phyloP scores from a whole-genome alignment of 371 early-diverging fungal species.

The Saksenaea vasiformis region DNA sequence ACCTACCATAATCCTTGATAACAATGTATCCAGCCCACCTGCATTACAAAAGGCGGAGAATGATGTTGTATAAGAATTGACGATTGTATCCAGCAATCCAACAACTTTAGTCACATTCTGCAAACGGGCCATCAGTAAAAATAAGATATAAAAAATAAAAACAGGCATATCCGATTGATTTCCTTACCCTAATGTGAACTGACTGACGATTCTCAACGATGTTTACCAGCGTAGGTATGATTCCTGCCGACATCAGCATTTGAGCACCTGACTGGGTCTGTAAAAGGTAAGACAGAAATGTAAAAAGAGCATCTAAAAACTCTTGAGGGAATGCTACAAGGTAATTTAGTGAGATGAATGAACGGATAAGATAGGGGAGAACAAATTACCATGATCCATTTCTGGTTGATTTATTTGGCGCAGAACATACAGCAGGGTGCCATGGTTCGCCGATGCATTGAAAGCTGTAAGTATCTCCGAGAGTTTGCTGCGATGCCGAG shows the following conservation, averaged over 20 bases:
- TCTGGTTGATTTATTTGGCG: constrained; percentile 59
- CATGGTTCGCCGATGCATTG: constrained; percentile 94
- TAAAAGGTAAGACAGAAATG: constrained; percentile 74
- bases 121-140: neutral
- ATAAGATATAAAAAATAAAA: too few relatives aligned
- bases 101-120: constrained; percentile 72
- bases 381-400: neutral
- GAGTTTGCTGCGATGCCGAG: constrained; percentile 73
- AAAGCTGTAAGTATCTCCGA: constrained; percentile 84
- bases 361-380: neutral
- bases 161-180: neutral
- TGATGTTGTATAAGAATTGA: constrained; percentile 75
- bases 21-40: constrained; percentile 79
- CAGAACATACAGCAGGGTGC: constrained; percentile 79
- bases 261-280: constrained; percentile 83
- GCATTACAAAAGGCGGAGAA: constrained; percentile 83
- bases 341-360: neutral
- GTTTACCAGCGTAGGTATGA: constrained; percentile 75
- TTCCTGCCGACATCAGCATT: constrained; percentile 90
- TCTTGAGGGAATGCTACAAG: constrained; percentile 62
- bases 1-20: constrained; percentile 71
- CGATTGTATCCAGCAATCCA: constrained; percentile 77
- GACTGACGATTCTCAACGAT: constrained; percentile 56
- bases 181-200: constrained; percentile 57
- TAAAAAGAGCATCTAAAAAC: constrained; percentile 84